A percentile compares a stretch with the other conserved stretches of the same genome.
phyloP scores from a whole-genome alignment of 805 yeast species.

The Candida gorgasii region DNA sequence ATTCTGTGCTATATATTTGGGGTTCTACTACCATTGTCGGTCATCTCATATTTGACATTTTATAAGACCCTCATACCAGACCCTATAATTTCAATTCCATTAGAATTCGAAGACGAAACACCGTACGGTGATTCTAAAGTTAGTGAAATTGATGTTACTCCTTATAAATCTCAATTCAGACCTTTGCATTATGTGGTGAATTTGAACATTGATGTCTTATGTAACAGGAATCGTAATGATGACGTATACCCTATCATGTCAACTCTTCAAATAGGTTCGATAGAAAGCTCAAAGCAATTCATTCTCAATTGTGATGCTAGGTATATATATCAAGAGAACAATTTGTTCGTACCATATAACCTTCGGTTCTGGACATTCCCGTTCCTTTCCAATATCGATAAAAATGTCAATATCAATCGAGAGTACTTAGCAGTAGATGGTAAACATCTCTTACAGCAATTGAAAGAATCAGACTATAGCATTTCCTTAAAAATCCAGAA shows the following conservation, averaged over 20 bases:
- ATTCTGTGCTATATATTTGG: slow-evolving; percentile 22
- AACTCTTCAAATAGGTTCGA: background rate
- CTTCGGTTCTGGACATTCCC: slow-evolving; percentile 41
- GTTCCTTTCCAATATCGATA: slow-evolving; percentile 19
- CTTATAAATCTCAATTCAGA: background rate
- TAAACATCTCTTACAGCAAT: background rate
- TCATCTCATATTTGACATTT: slow-evolving; percentile 36
- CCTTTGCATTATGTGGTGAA: slow-evolving; percentile 21
- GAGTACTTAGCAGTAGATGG: background rate
- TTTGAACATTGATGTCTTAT: slow-evolving; percentile 26
- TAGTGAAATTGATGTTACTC: background rate
- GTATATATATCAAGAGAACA: slow-evolving; percentile 28
- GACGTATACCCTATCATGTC: slow-evolving; percentile 16
- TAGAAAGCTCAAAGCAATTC: slow-evolving; percentile 14
- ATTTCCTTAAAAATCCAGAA: background rate
- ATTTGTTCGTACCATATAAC: slow-evolving; percentile 36
- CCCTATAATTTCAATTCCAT: slow-evolving; percentile 18
- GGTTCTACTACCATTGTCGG: slow-evolving; percentile 36
- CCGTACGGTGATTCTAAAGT: background rate
- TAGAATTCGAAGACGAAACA: slow-evolving; percentile 1
- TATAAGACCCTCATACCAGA: slow-evolving; percentile 35
- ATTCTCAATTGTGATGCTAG: slow-evolving; percentile 33
- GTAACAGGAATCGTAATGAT: slow-evolving; percentile 21
- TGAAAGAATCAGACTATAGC: background rate
- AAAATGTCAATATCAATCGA: slow-evolving; percentile 13